phyloP scores from a whole-genome alignment of 2,329 filamentous ascomycete genomes.

The Fusarium miscanthi region DNA sequence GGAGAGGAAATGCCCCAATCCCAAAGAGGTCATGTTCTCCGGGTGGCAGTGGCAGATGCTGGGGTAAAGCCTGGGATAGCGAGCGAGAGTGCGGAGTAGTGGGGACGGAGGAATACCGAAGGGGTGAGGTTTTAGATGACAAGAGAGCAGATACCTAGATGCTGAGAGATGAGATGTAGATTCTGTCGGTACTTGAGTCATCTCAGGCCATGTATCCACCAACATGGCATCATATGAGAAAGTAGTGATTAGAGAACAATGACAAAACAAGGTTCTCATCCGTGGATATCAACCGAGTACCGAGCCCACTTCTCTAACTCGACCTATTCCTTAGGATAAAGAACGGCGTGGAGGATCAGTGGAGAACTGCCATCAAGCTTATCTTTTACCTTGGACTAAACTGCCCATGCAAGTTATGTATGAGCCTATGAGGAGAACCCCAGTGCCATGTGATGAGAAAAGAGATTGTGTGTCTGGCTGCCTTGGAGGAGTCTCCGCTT shows the following conservation, averaged over 20 bases:
- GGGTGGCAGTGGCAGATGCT: not conserved
- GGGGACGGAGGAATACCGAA: slow-evolving; percentile 27
- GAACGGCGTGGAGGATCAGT: slow-evolving; percentile 24
- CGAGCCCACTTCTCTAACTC: not conserved
- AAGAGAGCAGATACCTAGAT: slow-evolving; percentile 1
- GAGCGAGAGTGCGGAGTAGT: slow-evolving; percentile 41
- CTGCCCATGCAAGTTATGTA: not conserved
- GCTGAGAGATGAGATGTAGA: slow-evolving; percentile 17
- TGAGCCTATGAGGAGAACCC: slow-evolving; percentile 13
- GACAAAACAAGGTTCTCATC: not conserved
- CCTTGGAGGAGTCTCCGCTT: slow-evolving; percentile 9
- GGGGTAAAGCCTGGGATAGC: slow-evolving; percentile 3
- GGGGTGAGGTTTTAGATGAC: slow-evolving; percentile 21
- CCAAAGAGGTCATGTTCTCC: slow-evolving; percentile 8
- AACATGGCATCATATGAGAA: slow-evolving; percentile 18
- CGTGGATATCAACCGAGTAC: not conserved
- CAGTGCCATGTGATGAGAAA: slow-evolving; percentile 26
- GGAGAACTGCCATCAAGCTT: slow-evolving; percentile 31
- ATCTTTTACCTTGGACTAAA: slow-evolving; percentile 16
- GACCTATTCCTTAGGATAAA: not conserved
- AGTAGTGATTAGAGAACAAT: not conserved
- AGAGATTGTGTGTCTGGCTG: slow-evolving; percentile 7
- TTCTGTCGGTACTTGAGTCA: slow-evolving; percentile 33
- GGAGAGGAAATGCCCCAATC: not conserved
- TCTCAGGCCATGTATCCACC: slow-evolving; percentile 22